Base-by-base conservation (phyloP, 208 protist species). In the Borovskyia barvae region DNA sequence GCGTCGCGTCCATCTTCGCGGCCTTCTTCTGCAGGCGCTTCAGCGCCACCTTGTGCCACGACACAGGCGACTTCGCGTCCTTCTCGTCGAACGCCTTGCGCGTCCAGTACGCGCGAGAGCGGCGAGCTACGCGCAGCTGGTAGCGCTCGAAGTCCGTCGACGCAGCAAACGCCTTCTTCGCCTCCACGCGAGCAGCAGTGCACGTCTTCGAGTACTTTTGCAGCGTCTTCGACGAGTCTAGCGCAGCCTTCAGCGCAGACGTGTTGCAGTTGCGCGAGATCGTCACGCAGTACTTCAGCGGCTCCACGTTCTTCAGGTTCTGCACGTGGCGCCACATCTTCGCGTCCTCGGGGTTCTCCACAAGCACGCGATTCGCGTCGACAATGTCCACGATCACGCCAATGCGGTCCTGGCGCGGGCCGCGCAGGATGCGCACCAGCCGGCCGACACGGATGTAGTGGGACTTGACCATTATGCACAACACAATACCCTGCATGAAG, bases 71-170 rank as follows among this genome's bases (percentile, higher is more conserved):
- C 85, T 90, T 92, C 69, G 74, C 82, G 75, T 95, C 89, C 58
- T 90, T 91, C 72, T 82, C 89, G 65, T 92, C 85, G 68, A 95
- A 95, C 66, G 85, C 66, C 83, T 93, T 93, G 74, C 89, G 89
- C 47, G 85, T 77, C 89, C 89, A 95, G 89, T 80, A 74, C 64
- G 89, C 85, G 51, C 89, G 89, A 46, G 89, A 95, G 60, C 89
- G 89, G 72, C 87, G 86, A 45, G 89, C 89, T 37, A 93, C 89
- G 72, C 82, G 83, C 57, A 95, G 85, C 79, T 95, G 89, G 72
- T 95, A 95, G 82, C 85, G 85, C 82, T 93, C 85, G 73, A 95
- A 95, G 83, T 95, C 89, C 51, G 83, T 91, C 46, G 85, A 89
- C 52, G 41, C 65, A 20, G 89, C 82, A 71, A 86, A 62, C 47